Base-by-base conservation (phyloP, 345 rosid species). In the Combretum micranthum region DNA sequence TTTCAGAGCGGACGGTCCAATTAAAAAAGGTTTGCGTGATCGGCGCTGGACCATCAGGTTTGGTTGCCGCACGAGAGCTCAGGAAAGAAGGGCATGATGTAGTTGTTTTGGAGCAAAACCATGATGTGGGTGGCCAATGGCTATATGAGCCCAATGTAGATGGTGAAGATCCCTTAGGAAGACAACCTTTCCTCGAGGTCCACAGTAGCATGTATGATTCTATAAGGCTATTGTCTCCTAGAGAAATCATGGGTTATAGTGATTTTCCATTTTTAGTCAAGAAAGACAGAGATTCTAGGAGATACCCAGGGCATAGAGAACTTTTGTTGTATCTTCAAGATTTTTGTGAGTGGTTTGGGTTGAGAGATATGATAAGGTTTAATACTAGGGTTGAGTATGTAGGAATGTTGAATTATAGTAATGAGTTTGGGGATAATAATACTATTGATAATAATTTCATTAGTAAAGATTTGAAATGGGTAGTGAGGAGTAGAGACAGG, bases 41-140 rank as follows among this genome's bases (percentile, higher is more conserved):
- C n/a, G 98, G 98, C 0, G 96, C 96, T 2, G 98, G 98, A 50
- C 88, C 96, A 0, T 75, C 98, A 15, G 98, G 98, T 52, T 78
- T 92, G 42, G 96, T 83, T 52, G 85, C 86, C 0, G 95, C 90
- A 13, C 82, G 93, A 61, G 98, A 92, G 82, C 67, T 92, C 44
- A 79, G 84, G 59, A 88, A 86, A 66, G 95, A 84, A 72, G 96
- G 95, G 1, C 96, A 88, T 61, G 56, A 7, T 0, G 93, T 72
- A 67, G 88, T 83, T 53, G 86, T 88, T 0, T 26, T 86, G 74
- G 98, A 92, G 57, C 98, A 88, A 76, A 88, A 73, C 71, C 84
- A 80, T 14, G 96, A 88, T 42, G 77, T 92, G 0, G 98, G 98
- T 25, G 98, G 98, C 10, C 98, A 92, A 47, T 92, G 96, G 96